Conservation (phyloP, 805 yeast genomes). For the Metschnikowia cubensis region DNA sequence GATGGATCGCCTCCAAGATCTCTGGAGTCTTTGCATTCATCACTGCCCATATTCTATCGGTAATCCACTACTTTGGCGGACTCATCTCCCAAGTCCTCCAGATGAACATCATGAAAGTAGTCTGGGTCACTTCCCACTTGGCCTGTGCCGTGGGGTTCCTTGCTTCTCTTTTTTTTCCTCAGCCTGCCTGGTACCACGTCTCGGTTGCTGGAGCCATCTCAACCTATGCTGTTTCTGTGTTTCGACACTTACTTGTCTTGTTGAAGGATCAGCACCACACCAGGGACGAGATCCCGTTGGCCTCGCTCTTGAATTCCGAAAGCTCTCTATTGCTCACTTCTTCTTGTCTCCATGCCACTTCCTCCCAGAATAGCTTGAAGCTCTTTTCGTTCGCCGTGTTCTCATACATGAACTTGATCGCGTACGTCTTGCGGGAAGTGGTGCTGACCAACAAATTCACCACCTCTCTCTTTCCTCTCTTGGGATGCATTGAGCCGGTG, state of each 20-base stretch:
- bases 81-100: not conserved
- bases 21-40: not conserved
- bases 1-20: not conserved
- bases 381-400: conserved; percentile 26
- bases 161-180: conserved; percentile 3
- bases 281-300: conserved; percentile 17
- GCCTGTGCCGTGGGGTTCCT: conserved; percentile 12
- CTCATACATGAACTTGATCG: conserved; percentile 25
- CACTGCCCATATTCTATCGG: not conserved
- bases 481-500: conserved; percentile 14
- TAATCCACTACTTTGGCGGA: not conserved
- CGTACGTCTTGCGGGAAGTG: conserved; percentile 16
- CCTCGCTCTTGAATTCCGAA: conserved; percentile 25
- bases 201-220: conserved; percentile 14
- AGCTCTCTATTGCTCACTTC: conserved; percentile 25
- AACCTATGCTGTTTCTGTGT: conserved; percentile 13
- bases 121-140: conserved; percentile 14
- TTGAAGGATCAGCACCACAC: conserved; percentile 1
- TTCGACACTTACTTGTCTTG: conserved; percentile 11
- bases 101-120: conserved; percentile 8
- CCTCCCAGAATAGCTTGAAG: conserved; percentile 20
- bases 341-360: conserved; percentile 20
- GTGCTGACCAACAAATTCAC: conserved; percentile 11
- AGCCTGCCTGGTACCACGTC: conserved; percentile 8
- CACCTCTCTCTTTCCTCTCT: conserved; percentile 12